Evolutionary conservation across 2,329 filamentous ascomycete species (phyloP), one percentile per base, ranked within the genome.

Genomic region (Penicillium thymicola): DNA sequence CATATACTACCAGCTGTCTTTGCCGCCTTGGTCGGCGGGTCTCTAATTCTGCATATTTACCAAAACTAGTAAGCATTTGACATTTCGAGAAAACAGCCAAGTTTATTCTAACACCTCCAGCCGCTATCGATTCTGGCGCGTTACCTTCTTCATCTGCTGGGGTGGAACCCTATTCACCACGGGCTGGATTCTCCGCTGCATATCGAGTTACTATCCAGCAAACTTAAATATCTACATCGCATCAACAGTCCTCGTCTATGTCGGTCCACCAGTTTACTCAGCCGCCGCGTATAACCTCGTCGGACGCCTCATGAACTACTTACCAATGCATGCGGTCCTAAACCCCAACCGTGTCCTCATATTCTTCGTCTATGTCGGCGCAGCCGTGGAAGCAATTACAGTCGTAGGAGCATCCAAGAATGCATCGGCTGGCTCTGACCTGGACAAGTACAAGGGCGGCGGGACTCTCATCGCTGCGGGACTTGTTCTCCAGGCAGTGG

Each of bases 201-300:
- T 72, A 44, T 71, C 70, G 3, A 68, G 64, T 40, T 70, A 67
- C 52, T 51, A 71, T 10, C 64, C 70, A 0, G 57, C 48, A 0
- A 68, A 72, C 38, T 6, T 66, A 21, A 59, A 66, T 16, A 55
- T 75, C 14, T 75, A 69, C 46, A 71, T 73, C 50, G 71, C 69
- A 8, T 72, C 75, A 55, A 62, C 61, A 9, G 55, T 74, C 14
- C 68, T 74, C 52, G 67, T 75, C 51, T 67, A 70, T 36, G 59
- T 60, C 8, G 73, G 69, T 5, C 73, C 72, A 9, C 73, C 73
- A 2, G 65, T 75, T 32, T 76, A 73, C 59, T 69, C 73, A 0
- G 73, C 72, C 18, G 65, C 71, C 4, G 72, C 72, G 37, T 75
- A 75, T 57, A 72, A 71, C 51, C 60, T 75, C 25, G 63, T 76